Base-by-base conservation (phyloP, 2,329 filamentous ascomycete species). In the Botrytis squamosa region DNA sequence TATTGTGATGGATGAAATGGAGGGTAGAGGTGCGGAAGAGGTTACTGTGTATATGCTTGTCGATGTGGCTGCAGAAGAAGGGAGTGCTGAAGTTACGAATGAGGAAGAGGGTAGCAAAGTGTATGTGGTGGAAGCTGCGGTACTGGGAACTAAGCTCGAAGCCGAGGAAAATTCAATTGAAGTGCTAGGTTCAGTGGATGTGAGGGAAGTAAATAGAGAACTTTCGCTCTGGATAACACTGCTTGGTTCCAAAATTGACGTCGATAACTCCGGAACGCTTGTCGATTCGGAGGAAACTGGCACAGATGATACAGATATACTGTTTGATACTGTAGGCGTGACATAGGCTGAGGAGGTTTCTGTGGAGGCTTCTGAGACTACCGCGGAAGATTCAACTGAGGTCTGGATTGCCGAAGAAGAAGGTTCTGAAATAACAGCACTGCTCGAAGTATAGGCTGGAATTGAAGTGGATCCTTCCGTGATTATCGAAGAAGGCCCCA, bases 101-200 rank as follows among this genome's bases (percentile, higher is more conserved):
- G 49, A 42, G 46, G 66, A 68, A 29, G 66, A 68, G 6, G 66
- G 25, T 42, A 29, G 36, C 18, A 33, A 42, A n/a, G 22, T 33
- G 36, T 68, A 68, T 8, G 66, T 68, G 49, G 66, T 68, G 25
- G 49, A 68, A 57, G 49, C 49, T 42, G 66, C 49, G 12, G 66
- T 68, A 42, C 66, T 68, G 8, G 36, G 36, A 33, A 68, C 16
- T 9, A 68, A 68, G n/a, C 66, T 68, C 18, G 36, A 57, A 57
- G 36, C 40, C 33, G 66, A n/a, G 16, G 38, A 42, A 16, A 29
- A 7, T 57, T 42, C 36, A 4, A 16, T 42, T 22, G 65, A 68
- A 68, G 65, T 57, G 10, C 36, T 57, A 29, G n/a, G 46, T 22
- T 42, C 65, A 18, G 36, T 18, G 25, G 65, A 68, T 20, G 5